Conservation (phyloP, 2,329 filamentous ascomycete genomes). For the Alternaria rosae region DNA sequence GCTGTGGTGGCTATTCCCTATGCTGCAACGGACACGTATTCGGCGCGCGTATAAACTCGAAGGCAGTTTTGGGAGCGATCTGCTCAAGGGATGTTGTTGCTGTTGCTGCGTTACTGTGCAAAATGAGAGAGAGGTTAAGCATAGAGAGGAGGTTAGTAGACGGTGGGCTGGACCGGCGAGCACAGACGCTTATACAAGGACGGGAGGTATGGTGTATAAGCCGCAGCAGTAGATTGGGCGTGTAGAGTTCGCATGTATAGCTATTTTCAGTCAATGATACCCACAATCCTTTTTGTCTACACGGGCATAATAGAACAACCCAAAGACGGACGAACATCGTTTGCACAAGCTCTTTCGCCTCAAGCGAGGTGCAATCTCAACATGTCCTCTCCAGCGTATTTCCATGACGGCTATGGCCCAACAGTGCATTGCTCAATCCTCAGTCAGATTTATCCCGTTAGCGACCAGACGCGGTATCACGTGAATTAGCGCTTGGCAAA, state of each 20-base stretch:
- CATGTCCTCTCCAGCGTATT: too few relatives aligned
- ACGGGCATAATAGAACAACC: too few relatives aligned
- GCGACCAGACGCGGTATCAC: neutral
- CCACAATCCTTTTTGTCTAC: conserved; percentile 10
- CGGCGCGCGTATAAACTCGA: conserved; percentile 54
- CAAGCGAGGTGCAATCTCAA: too few relatives aligned
- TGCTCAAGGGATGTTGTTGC: conserved; percentile 50
- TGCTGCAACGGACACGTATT: conserved; percentile 50
- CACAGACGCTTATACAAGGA: conserved; percentile 40
- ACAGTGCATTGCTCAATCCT: too few relatives aligned
- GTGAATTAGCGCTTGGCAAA: neutral
- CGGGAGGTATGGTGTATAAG: conserved; percentile 45
- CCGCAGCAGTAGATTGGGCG: conserved; percentile 35
- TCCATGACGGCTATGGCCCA: too few relatives aligned
- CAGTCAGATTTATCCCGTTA: neutral
- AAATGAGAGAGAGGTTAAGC: conserved; percentile 55
- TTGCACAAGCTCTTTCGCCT: too few relatives aligned
- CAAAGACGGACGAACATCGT: too few relatives aligned
- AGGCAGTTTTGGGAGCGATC: conserved; percentile 48
- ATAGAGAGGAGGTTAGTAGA: conserved; percentile 52
- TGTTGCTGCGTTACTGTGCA: conserved; percentile 53
- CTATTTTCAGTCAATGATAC: conserved; percentile 14
- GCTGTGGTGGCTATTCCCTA: conserved; percentile 49
- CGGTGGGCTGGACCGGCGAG: conserved; percentile 50
- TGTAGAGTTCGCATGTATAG: neutral